Evolutionary conservation across 2,329 filamentous ascomycete species (phyloP).

Genomic region (Hymenoscyphus infarciens): DNA sequence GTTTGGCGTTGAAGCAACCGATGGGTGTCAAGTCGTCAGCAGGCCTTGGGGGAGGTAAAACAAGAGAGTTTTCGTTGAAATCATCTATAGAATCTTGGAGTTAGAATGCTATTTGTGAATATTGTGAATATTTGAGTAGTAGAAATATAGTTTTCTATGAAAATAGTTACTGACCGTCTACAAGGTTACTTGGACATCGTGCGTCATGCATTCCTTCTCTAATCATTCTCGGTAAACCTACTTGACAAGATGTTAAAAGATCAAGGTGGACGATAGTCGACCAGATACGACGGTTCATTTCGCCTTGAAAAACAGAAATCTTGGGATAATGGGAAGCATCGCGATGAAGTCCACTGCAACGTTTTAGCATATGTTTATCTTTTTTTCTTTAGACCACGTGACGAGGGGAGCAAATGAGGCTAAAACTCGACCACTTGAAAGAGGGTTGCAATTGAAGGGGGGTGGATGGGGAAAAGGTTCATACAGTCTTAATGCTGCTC

Average conservation of each 20-base stretch:
- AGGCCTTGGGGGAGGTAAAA: slow-evolving; percentile 54
- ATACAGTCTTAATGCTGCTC: slow-evolving; percentile 51
- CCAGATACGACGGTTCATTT: slow-evolving; percentile 62
- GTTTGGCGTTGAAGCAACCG: slow-evolving; percentile 51
- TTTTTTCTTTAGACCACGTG: too few species aligned
- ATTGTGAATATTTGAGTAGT: not conserved
- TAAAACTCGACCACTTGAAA: too few species aligned
- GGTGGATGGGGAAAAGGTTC: too few species aligned
- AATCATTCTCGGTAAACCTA: slow-evolving; percentile 66
- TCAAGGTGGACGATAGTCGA: slow-evolving; percentile 55
- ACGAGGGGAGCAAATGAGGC: too few species aligned
- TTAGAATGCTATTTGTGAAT: not conserved
- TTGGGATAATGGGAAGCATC: slow-evolving; percentile 48
- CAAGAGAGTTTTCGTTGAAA: slow-evolving; percentile 52
- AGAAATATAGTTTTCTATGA: not conserved
- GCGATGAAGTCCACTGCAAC: slow-evolving; percentile 47
- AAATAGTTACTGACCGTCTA: slow-evolving; percentile 42
- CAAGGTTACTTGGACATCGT: slow-evolving; percentile 55
- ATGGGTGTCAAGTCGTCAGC: slow-evolving; percentile 53
- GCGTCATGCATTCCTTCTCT: slow-evolving; percentile 61
- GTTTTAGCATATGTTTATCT: too few species aligned
- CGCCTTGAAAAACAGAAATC: slow-evolving; percentile 49
- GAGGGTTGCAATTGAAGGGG: too few species aligned
- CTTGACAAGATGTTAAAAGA: slow-evolving; percentile 61
- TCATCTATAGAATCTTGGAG: slow-evolving; percentile 41